A percentile compares a stretch with the other conserved stretches of the same genome.
Evolutionary conservation across 2,329 filamentous ascomycete species (phyloP).

Genomic region (Alternaria ventricosa): DNA sequence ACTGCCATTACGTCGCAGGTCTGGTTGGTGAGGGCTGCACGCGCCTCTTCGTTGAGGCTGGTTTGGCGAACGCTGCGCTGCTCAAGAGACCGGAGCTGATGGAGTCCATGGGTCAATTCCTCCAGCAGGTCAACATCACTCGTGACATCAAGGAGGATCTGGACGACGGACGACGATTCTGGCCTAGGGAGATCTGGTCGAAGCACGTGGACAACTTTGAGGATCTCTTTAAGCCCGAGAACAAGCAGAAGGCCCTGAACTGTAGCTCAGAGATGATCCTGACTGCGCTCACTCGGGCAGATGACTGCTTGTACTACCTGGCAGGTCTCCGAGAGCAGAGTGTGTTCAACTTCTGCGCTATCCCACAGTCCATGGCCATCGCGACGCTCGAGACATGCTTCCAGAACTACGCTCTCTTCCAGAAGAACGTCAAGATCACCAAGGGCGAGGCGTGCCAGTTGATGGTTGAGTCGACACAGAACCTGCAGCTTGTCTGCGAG

Average conservation of each 20-base stretch:
- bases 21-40: slow-evolving; percentile 96
- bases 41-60: slow-evolving; percentile 83
- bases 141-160: slow-evolving; percentile 92
- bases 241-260: slow-evolving; percentile 78
- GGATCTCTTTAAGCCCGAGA: slow-evolving; percentile 83
- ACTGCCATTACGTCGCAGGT: slow-evolving; percentile 98
- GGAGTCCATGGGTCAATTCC: slow-evolving; percentile 95
- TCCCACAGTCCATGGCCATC: slow-evolving; percentile 97
- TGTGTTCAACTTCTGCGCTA: slow-evolving; percentile 98
- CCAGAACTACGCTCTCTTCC: slow-evolving; percentile 85
- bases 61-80: slow-evolving; percentile 85
- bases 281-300: slow-evolving; percentile 82
- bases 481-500: slow-evolving; percentile 79
- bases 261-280: slow-evolving; percentile 95
- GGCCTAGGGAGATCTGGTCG: slow-evolving; percentile 95
- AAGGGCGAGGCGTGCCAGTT: slow-evolving; percentile 91
- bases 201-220: slow-evolving; percentile 91
- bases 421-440: slow-evolving; percentile 92
- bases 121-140: slow-evolving; percentile 99
- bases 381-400: slow-evolving; percentile 92
- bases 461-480: slow-evolving; percentile 93
- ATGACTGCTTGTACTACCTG: slow-evolving; percentile 98
- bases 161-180: slow-evolving; percentile 87
- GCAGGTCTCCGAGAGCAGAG: slow-evolving; percentile 93
- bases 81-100: slow-evolving; percentile 79